These are phyloP conservation scores for Niveomyces coronatus DNA, from an alignment of 2,329 filamentous ascomycete species.

Conservation along the genomic window DNA sequence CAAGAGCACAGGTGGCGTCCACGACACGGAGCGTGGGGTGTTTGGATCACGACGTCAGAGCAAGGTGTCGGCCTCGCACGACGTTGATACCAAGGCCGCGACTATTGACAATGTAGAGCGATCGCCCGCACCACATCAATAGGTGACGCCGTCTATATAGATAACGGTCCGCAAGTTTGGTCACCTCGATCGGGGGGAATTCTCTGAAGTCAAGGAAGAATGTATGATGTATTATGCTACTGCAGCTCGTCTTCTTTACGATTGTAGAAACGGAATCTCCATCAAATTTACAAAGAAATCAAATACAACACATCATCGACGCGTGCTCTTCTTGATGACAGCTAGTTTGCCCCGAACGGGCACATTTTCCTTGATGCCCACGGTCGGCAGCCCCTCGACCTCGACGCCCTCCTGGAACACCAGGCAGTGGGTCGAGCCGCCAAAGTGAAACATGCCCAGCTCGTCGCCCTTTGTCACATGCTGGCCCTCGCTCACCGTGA, in stretches of 20 bases:
- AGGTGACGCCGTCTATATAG: background rate
- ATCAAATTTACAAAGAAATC: background rate
- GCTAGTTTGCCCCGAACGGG: slow-evolving; percentile 29
- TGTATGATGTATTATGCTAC: background rate
- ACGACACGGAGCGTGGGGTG: slow-evolving; percentile 15
- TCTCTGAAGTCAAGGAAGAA: no score
- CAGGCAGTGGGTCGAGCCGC: slow-evolving; percentile 59
- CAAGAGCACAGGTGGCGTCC: slow-evolving; percentile 4
- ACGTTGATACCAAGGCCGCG: background rate
- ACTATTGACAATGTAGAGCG: slow-evolving; percentile 1
- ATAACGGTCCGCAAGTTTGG: background rate
- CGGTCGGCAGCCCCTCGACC: slow-evolving; percentile 28
- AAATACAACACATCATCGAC: background rate
- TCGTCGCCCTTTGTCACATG: slow-evolving; percentile 59
- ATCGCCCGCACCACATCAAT: background rate
- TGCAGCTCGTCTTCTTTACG: no score
- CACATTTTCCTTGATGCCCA: slow-evolving; percentile 27
- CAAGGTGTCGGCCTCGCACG: background rate
- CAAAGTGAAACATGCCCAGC: slow-evolving; percentile 72
- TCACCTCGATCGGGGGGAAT: no score
- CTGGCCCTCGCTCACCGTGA: slow-evolving; percentile 57
- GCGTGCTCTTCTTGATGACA: background rate
- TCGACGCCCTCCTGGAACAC: slow-evolving; percentile 51
- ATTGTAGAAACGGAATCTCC: background rate
- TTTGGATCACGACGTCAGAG: slow-evolving; percentile 7